Percentiles rank a stretch among this genome's conserved stretches.
These are phyloP conservation scores for Apodospora peruviana DNA, from an alignment of 495 filamentous ascomycete genomes.

Conservation along the genomic window DNA sequence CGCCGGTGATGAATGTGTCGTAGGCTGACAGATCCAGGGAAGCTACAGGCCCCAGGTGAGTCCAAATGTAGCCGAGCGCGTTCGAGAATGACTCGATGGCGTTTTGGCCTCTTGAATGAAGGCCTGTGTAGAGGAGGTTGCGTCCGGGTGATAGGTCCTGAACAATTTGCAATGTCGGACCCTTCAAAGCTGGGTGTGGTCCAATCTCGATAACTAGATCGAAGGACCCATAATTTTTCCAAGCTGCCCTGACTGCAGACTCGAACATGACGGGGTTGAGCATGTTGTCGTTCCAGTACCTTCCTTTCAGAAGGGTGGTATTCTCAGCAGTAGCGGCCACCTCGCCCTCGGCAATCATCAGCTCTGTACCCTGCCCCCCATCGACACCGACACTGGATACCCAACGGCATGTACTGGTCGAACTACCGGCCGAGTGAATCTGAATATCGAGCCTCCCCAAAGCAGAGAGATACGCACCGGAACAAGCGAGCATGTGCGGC, in stretches of 20 bases:
- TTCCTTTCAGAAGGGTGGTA: not conserved
- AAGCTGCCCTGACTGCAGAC: conserved; percentile 23
- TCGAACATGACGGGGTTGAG: conserved; percentile 39
- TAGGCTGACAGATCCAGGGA: not conserved
- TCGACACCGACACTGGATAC: conserved; percentile 21
- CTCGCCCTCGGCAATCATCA: not conserved
- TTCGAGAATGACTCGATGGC: not conserved
- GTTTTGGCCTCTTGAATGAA: not conserved
- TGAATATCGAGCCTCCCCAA: conserved; percentile 23
- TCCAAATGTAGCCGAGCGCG: not conserved
- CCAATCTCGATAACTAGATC: conserved; percentile 35
- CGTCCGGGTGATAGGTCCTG: conserved; percentile 19
- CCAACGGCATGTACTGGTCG: conserved; percentile 14
- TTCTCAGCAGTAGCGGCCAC: not conserved
- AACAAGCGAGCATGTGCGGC: conserved; percentile 36
- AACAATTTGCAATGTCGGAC: conserved; percentile 50
- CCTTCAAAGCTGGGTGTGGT: conserved; percentile 40
- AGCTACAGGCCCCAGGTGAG: not conserved
- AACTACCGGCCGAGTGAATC: conserved; percentile 17
- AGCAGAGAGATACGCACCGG: conserved; percentile 26
- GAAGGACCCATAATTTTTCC: conserved; percentile 7
- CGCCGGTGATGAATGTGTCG: not conserved
- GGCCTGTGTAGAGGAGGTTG: conserved; percentile 10
- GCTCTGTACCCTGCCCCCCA: not conserved
- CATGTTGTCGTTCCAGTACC: conserved; percentile 40